Base-by-base conservation (phyloP, 2,329 filamentous ascomycete genomes). In the Penicillium sp. region DNA sequence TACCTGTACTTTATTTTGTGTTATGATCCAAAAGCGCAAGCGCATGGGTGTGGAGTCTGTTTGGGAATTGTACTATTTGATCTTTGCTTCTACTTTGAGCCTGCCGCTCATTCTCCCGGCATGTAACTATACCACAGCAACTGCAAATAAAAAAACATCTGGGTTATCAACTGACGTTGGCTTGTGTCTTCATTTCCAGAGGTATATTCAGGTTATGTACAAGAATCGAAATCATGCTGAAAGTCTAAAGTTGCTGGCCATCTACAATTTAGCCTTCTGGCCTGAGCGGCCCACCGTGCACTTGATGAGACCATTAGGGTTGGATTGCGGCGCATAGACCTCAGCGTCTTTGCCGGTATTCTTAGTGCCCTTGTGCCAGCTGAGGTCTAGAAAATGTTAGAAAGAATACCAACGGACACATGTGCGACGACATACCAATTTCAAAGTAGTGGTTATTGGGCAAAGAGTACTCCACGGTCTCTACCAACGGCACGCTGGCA, bases 361-460 rank as follows among this genome's bases (percentile, higher is more conserved):
- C 74, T 95, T 86, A 52, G 89, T 64, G 18, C 82, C 88, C 66
- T 96, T 93, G 75, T 95, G 86, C 92, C 92, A 98, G 69, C 84
- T 90, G 59, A 98, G 70, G 61, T 96, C 90, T 90, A 58, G 3
- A 36, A 35, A 16, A 20, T 11, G 29, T 38, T 28, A 46, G 43
- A 34, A 34, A 45, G 3, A 16, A n/a, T 20, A n/a, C 15, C 40
- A 72, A 26, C n/a, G n/a, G n/a, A n/a, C n/a, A n/a, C n/a, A n/a
- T n/a, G n/a, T n/a, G n/a, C n/a, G n/a, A n/a, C n/a, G 42, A 60
- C 64, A 33, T 56, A 66, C 65, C 84, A 65, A 96, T 82, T 68
- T 96, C 90, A 60, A 96, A 96, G 71, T 95, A 96, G 69, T 98
- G 92, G 73, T 95, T 96, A 74, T 98, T 98, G 8, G 92, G 92